Conservation (phyloP, 2,329 filamentous ascomycete genomes). For the Kalmusia sp. region DNA sequence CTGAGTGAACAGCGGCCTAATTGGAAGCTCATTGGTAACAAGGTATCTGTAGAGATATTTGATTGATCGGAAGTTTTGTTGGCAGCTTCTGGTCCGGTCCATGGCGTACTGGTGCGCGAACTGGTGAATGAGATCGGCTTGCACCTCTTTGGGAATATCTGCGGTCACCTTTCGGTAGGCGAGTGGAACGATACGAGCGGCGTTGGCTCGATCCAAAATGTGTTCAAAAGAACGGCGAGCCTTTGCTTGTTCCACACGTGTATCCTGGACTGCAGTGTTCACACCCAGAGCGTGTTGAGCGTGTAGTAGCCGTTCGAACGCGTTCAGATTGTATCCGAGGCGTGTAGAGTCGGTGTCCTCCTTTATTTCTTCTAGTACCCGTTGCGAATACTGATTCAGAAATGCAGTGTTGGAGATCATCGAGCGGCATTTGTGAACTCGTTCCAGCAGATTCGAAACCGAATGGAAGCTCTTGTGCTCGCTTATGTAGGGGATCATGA, state of each 20-base stretch:
- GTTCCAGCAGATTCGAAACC: conserved; percentile 17
- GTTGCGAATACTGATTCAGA: conserved; percentile 11
- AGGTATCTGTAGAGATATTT: conserved; percentile 39
- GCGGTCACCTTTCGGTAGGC: conserved; percentile 21
- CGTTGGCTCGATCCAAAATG: conserved; percentile 32
- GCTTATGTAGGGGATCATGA: conserved; percentile 19
- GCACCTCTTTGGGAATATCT: conserved; percentile 21
- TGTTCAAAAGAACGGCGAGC: conserved; percentile 31
- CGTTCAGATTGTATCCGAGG: conserved; percentile 13
- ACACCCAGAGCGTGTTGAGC: conserved; percentile 5
- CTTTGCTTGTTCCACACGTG: conserved; percentile 11
- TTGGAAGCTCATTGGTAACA: conserved; percentile 21
- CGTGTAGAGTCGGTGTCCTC: conserved; percentile 10
- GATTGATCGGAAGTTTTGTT: conserved; percentile 32
- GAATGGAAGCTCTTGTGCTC: conserved; percentile 13
- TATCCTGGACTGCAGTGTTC: conserved; percentile 4
- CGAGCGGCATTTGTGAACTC: conserved; percentile 14
- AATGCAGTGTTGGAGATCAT: conserved; percentile 14
- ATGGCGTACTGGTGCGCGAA: conserved; percentile 42
- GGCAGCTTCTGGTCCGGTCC: conserved; percentile 26
- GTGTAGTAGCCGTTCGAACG: conserved; percentile 16
- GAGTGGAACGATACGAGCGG: conserved; percentile 31
- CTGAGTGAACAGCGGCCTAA: conserved; percentile 39
- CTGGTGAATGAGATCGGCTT: conserved; percentile 36
- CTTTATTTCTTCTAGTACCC: conserved; percentile 11